Conservation (phyloP, 1,284 basidiomycete species). For the Pyrrhoderma noxium region DNA sequence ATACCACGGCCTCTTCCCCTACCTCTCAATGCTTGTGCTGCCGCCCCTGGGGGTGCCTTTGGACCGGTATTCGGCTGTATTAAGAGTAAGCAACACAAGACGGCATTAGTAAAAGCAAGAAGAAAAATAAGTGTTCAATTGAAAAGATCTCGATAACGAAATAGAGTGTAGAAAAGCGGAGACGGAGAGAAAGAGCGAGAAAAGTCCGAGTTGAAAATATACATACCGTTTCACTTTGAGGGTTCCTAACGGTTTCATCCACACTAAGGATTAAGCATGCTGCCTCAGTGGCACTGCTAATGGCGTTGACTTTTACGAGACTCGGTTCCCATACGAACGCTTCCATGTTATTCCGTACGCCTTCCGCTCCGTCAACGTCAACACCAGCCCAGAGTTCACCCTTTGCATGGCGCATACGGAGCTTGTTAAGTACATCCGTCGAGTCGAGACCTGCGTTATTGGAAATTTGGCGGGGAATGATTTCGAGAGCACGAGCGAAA, state of each 20-base stretch:
- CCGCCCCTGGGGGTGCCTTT: slow-evolving; percentile 75
- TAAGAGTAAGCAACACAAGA: slow-evolving; percentile 12
- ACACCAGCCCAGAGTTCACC: slow-evolving; percentile 90
- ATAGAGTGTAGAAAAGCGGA: neutral
- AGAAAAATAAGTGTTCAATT: no score
- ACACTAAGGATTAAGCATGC: slow-evolving; percentile 93
- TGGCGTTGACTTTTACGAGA: slow-evolving; percentile 92
- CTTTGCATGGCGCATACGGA: slow-evolving; percentile 93
- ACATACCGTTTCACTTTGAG: slow-evolving; percentile 82
- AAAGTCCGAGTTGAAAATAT: slow-evolving; percentile 6
- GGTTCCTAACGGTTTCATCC: slow-evolving; percentile 92
- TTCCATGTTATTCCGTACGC: slow-evolving; percentile 93
- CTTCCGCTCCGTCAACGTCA: slow-evolving; percentile 85
- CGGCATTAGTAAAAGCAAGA: slow-evolving; percentile 17
- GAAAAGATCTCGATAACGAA: no score
- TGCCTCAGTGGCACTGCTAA: slow-evolving; percentile 92
- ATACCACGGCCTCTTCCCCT: slow-evolving; percentile 77
- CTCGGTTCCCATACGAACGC: slow-evolving; percentile 98
- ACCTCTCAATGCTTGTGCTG: slow-evolving; percentile 76
- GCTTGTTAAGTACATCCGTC: slow-evolving; percentile 94
- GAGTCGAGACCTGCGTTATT: slow-evolving; percentile 99
- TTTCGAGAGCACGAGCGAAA: slow-evolving; percentile 94
- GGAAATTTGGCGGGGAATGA: slow-evolving; percentile 97
- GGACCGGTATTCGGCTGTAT: slow-evolving; percentile 67
- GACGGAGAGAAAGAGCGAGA: neutral